Base-by-base conservation (phyloP, 495 filamentous ascomycete species). In the Tuber umbilicatum region DNA sequence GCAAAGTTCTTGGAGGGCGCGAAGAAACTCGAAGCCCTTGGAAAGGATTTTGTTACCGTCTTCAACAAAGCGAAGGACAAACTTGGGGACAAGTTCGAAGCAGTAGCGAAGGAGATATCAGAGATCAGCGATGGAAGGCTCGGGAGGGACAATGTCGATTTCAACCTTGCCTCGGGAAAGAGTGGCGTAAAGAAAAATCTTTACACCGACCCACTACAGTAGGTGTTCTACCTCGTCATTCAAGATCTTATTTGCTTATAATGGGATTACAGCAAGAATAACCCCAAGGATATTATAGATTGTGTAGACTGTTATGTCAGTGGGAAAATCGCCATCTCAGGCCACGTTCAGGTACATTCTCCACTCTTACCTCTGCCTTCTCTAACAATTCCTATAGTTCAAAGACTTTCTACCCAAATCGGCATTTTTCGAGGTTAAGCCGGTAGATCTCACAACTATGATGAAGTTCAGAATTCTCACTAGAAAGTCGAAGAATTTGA, bases 251-350 rank as follows among this genome's bases (percentile, higher is more conserved):
- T 14, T 27, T 60, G 10, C 50, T 60, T 27, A 64, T 17, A 16
- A 16, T 12, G n/a, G 55, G 17, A n/a, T 21, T 16, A 31, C 39
- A 69, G 40, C n/a, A 37, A 37, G n/a, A 27, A 70, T 27, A 70
- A 39, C 31, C 31, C 73, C 17, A 37, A 27, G 5, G 68, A 74
- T 35, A 70, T 70, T 37, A 50, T 74, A 12, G 73, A 74, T 12
- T 74, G 73, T n/a, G 23, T 74, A 35, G 69, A 70, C 41, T 74
- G 73, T 47, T 74, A 55, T 70, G 73, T 74, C 23, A 70, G 40
- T 10, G 73, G 73, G 16, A 74, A 74, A 17, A 70, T 74, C 1
- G 35, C 70, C 17, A 70, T 74, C 43, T 70, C 73, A 37, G 73
- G 73, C 55, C 68, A 71, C 27, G 37, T 74, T 31, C 73, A 74